These are phyloP conservation scores for Thalassiosira delicatula DNA, from an alignment of 352 stramenopile genomes.

Conservation along the genomic window DNA sequence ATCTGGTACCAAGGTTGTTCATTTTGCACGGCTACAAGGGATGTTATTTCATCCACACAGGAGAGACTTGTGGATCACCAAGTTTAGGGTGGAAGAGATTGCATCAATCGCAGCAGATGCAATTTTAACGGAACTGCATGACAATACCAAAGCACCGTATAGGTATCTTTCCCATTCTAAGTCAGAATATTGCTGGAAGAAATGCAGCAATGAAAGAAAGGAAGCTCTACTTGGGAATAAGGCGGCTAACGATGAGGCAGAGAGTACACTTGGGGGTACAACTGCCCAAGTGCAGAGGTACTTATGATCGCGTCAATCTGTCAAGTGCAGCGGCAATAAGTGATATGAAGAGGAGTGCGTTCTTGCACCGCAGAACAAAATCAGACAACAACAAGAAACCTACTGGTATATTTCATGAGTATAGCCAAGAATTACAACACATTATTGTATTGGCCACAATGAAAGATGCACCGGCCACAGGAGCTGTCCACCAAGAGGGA, in stretches of 20 bases:
- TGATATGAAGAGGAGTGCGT: not conserved
- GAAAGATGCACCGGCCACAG: constrained; percentile 20
- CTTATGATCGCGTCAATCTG: constrained; percentile 11
- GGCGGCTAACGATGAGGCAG: constrained; percentile 35
- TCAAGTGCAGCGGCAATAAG: constrained; percentile 20
- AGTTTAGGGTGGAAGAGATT: not conserved
- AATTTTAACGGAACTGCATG: constrained; percentile 13
- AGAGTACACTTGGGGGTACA: constrained; percentile 30
- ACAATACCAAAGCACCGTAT: constrained; percentile 26
- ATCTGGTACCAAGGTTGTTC: not conserved
- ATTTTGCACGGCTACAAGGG: not conserved
- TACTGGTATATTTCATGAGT: constrained; percentile 40
- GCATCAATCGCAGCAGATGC: constrained; percentile 2
- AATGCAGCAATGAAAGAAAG: not conserved
- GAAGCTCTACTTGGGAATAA: constrained; percentile 9
- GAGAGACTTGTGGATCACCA: no score
- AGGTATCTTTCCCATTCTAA: constrained; percentile 19
- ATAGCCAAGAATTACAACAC: not conserved
- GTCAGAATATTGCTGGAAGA: no score
- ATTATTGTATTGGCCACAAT: constrained; percentile 16
- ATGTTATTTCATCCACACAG: no score
- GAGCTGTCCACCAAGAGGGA: constrained; percentile 7
- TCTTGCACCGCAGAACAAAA: not conserved
- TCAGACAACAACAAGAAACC: constrained; percentile 6
- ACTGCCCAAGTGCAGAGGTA: constrained; percentile 13